Evolutionary conservation across 257 asterid genomes (phyloP).

Genomic region (Solanum corneliomulleri): DNA sequence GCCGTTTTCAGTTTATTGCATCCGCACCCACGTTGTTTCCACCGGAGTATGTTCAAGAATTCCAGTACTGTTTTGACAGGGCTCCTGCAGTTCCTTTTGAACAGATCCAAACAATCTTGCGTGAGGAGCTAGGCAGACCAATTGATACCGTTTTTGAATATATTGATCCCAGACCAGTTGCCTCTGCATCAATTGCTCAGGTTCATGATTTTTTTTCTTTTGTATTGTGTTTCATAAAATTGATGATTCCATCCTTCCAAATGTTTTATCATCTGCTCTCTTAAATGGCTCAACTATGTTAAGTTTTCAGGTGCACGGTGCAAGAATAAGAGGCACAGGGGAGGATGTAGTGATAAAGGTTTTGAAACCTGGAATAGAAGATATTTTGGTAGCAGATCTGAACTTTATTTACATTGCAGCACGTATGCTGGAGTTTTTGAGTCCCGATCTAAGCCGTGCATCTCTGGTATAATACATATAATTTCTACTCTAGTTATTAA

Average conservation of each 20-base stretch:
- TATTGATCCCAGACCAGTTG: conserved; percentile 87
- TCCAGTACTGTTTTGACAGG: conserved; percentile 91
- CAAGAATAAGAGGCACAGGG: conserved; percentile 67
- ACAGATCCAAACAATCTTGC: conserved; percentile 66
- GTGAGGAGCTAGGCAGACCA: conserved; percentile 72
- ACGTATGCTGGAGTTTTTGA: conserved; percentile 85
- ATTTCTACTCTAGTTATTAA: not conserved
- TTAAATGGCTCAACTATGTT: conserved; percentile 7
- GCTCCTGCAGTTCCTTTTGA: conserved; percentile 78
- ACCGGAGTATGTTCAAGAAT: conserved; percentile 86
- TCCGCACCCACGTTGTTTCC: conserved; percentile 96
- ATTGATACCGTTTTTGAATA: conserved; percentile 70
- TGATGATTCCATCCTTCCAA: not conserved
- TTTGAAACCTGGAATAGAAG: conserved; percentile 93
- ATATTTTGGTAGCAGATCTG: conserved; percentile 80
- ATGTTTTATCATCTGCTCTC: not conserved
- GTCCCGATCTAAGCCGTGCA: conserved; percentile 90
- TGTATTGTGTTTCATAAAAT: not conserved
- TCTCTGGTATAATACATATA: conserved; percentile 60
- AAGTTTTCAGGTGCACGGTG: conserved; percentile 76
- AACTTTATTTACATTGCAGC: conserved; percentile 87
- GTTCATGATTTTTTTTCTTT: conserved; percentile 15
- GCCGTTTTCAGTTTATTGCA: conserved; percentile 68
- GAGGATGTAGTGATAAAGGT: conserved; percentile 97
- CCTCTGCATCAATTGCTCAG: conserved; percentile 99